phyloP scores from a whole-genome alignment of 2,329 filamentous ascomycete species.

The Microdochium paspali region DNA sequence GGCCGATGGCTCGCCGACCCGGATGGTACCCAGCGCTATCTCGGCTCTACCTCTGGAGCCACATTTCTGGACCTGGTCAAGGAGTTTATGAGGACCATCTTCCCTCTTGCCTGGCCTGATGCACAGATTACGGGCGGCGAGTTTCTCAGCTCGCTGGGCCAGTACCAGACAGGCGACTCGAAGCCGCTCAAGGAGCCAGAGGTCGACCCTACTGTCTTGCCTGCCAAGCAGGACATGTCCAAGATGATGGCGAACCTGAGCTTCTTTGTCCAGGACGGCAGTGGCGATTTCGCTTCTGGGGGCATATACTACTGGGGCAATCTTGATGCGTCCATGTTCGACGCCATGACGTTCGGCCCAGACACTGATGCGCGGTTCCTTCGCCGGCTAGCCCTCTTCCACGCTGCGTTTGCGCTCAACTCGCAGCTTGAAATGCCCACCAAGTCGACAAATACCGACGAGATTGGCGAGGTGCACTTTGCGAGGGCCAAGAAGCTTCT shows the following conservation, averaged over 20 bases:
- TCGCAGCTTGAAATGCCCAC: constrained; percentile 20
- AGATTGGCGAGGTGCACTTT: constrained; percentile 33
- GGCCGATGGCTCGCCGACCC: constrained; percentile 33
- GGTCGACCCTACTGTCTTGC: constrained; percentile 29
- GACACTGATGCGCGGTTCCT: constrained; percentile 9
- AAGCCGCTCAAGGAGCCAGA: constrained; percentile 25
- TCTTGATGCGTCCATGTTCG: constrained; percentile 16
- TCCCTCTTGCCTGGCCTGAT: constrained; percentile 20
- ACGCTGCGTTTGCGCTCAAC: constrained; percentile 33
- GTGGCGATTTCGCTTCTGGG: constrained; percentile 29
- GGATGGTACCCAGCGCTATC: constrained; percentile 33
- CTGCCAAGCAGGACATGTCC: constrained; percentile 23
- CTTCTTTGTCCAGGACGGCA: constrained; percentile 34
- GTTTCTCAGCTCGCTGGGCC: constrained; percentile 31
- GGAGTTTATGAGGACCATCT: constrained; percentile 31
- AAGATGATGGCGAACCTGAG: constrained; percentile 29
- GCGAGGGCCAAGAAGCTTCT: constrained; percentile 31
- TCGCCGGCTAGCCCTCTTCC: constrained; percentile 32
- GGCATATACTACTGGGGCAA: constrained; percentile 40
- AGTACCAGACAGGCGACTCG: constrained; percentile 37
- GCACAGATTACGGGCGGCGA: constrained; percentile 8
- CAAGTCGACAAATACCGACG: constrained; percentile 18
- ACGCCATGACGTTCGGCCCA: constrained; percentile 7
- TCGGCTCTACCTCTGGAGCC: constrained; percentile 39
- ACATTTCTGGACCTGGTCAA: constrained; percentile 40